Percentiles rank a stretch among this genome's conserved stretches.
These are phyloP conservation scores for Elsinoe australis DNA, from an alignment of 2,329 filamentous ascomycete genomes.

Conservation along the genomic window DNA sequence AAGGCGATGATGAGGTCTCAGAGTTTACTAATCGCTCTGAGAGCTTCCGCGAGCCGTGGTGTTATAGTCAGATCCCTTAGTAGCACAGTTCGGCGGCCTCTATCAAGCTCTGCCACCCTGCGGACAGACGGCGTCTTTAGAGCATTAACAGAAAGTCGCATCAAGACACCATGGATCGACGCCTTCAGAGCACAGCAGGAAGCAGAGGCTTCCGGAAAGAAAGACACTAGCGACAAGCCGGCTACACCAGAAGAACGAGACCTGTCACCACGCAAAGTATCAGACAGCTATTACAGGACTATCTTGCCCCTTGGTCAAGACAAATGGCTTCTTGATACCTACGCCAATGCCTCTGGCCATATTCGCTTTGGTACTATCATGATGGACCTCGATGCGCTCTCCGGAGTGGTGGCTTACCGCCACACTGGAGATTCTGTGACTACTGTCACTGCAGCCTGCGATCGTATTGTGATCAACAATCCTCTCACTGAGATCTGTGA, in stretches of 20 bases:
- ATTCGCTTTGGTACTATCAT: conserved; percentile 66
- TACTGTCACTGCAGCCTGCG: conserved; percentile 57
- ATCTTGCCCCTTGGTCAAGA: conserved; percentile 63
- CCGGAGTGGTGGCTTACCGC: conserved; percentile 68
- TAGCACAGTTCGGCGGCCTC: too few species aligned
- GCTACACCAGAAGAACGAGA: conserved; percentile 44
- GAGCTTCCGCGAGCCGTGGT: too few species aligned
- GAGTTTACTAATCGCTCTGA: too few species aligned
- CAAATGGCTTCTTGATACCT: conserved; percentile 69
- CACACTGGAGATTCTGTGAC: conserved; percentile 58
- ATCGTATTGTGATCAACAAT: conserved; percentile 59
- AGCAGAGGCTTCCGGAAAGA: conserved; percentile 28
- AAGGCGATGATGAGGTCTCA: too few species aligned
- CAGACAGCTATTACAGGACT: conserved; percentile 61
- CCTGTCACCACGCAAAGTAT: conserved; percentile 60
- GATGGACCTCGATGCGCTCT: conserved; percentile 73
- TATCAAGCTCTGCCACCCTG: conserved; percentile 16
- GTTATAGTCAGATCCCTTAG: too few species aligned
- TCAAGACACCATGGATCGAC: conserved; percentile 62
- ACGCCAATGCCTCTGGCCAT: conserved; percentile 67
- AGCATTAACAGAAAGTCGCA: conserved; percentile 51
- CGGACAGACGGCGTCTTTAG: conserved; percentile 53
- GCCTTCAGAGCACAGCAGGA: conserved; percentile 50
- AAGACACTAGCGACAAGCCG: conserved; percentile 29
- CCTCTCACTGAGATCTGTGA: conserved; percentile 71